Conservation (phyloP, 2,329 filamentous ascomycete genomes). For the Diaporthe ampelina region DNA sequence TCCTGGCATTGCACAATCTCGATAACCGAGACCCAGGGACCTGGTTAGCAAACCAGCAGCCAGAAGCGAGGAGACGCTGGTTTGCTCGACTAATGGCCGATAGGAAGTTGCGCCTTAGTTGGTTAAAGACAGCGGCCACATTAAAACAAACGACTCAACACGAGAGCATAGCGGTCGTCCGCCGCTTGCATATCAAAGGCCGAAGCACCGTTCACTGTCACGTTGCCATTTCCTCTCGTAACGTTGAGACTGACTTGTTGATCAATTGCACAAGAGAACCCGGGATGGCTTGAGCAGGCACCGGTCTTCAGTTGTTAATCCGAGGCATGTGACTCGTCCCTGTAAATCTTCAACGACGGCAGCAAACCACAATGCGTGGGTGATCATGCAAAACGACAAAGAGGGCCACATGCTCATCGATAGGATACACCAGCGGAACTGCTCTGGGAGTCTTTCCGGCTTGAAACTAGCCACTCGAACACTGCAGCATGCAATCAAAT, state of each 20-base stretch:
- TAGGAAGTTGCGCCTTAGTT: background rate
- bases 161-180: background rate
- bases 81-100: background rate
- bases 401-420: background rate
- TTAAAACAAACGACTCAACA: background rate
- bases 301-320: background rate
- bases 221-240: background rate
- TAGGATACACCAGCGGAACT: background rate
- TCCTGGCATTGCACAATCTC: constrained; percentile 8
- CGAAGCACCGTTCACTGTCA: background rate
- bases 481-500: background rate
- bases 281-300: background rate
- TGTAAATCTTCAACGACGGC: background rate
- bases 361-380: background rate
- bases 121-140: background rate
- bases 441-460: background rate
- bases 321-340: background rate
- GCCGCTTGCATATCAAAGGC: background rate
- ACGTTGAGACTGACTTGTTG: background rate
- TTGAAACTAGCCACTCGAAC: background rate
- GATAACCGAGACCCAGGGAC: constrained; percentile 20
- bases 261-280: background rate
- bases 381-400: background rate
- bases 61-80: background rate
- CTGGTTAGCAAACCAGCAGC: background rate